phyloP scores from a whole-genome alignment of 1,284 basidiomycete genomes.

The Moesziomyces antarcticus region DNA sequence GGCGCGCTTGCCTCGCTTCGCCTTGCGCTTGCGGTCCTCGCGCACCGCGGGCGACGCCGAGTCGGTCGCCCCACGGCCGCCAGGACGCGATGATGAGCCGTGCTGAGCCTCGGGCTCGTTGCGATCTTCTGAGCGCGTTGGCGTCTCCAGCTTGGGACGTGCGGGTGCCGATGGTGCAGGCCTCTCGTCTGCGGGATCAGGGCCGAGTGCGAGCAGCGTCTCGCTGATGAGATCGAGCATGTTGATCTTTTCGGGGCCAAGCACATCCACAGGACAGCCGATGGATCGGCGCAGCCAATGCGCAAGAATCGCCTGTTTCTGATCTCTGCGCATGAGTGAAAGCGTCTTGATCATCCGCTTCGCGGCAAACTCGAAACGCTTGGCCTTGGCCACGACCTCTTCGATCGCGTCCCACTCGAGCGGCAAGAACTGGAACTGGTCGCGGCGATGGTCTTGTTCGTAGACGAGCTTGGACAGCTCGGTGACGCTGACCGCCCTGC shows the following conservation, averaged over 20 bases:
- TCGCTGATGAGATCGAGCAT: slow-evolving; percentile 45
- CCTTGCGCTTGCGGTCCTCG: slow-evolving; percentile 49
- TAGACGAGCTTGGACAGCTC: slow-evolving; percentile 46
- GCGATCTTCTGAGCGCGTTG: slow-evolving; percentile 21
- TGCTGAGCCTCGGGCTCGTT: slow-evolving; percentile 6
- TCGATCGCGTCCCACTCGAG: slow-evolving; percentile 50
- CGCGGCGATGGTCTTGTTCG: slow-evolving; percentile 40
- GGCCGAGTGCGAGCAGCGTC: slow-evolving; percentile 15
- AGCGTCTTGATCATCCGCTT: slow-evolving; percentile 56
- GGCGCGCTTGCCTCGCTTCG: slow-evolving; percentile 62
- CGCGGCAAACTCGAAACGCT: slow-evolving; percentile 43
- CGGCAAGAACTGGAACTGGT: slow-evolving; percentile 47
- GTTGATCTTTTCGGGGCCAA: slow-evolving; percentile 48
- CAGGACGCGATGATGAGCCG: slow-evolving; percentile 15
- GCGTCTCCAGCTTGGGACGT: slow-evolving; percentile 12
- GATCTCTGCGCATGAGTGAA: slow-evolving; percentile 45
- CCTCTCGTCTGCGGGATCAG: slow-evolving; percentile 6
- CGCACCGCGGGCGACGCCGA: slow-evolving; percentile 31
- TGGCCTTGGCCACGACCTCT: slow-evolving; percentile 44
- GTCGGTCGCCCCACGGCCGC: slow-evolving; percentile 17
- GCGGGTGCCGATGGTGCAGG: slow-evolving; percentile 10
- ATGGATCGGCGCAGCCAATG: slow-evolving; percentile 50
- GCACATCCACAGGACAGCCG: slow-evolving; percentile 53
- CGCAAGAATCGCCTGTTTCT: slow-evolving; percentile 34
- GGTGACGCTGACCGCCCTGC: slow-evolving; percentile 24